Evolutionary conservation across 2,329 filamentous ascomycete species (phyloP), one percentile per base, ranked within the genome.

Genomic region (Xylariaceae sp.): DNA sequence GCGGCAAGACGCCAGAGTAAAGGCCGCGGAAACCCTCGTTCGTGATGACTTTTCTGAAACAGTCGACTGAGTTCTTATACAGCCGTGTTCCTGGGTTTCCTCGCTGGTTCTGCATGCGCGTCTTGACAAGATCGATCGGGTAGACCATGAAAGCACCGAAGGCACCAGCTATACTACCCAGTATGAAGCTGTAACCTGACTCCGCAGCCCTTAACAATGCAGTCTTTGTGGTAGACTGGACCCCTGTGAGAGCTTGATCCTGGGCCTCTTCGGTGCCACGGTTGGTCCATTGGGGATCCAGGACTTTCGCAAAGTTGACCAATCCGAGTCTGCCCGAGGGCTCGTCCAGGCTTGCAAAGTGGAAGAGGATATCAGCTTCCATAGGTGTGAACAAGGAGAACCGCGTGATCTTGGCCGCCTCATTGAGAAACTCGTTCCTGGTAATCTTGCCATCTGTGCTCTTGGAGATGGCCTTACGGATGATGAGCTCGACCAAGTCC

Each of bases 101-200:
- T 46, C 92, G 78, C 69, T 98, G 92, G 67, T 98, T 98, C 64
- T 98, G 92, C 80, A 98, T 84, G 40, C 92, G 80, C 2, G 92
- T 98, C 75, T 98, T 98, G 60, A 98, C 92, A 41, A 98, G 67
- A 66, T 98, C 92, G 55, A 98, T 96, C 16, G 92, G 92, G 59
- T 98, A 98, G 34, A 98, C 92, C 87, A 98, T 95, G 59, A 98
- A 96, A 10, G 92, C 92, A 58, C 92, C 92, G 56, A 98, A 98
- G 8, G 92, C 92, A 62, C 92, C 92, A 6, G 92, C 92, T 47
- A 94, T 48, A 57, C 84, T 88, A 39, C 92, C 92, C 5, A 98
- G 76, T 3, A 68, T 78, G 57, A 98, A 98, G 68, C 94, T 89
- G 61, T 95, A 93, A 2, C 70, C 75, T 1, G 89, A 94, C 55